Conservation (phyloP, 2,329 filamentous ascomycete species). For the Pseudofabraea citricarpa region DNA sequence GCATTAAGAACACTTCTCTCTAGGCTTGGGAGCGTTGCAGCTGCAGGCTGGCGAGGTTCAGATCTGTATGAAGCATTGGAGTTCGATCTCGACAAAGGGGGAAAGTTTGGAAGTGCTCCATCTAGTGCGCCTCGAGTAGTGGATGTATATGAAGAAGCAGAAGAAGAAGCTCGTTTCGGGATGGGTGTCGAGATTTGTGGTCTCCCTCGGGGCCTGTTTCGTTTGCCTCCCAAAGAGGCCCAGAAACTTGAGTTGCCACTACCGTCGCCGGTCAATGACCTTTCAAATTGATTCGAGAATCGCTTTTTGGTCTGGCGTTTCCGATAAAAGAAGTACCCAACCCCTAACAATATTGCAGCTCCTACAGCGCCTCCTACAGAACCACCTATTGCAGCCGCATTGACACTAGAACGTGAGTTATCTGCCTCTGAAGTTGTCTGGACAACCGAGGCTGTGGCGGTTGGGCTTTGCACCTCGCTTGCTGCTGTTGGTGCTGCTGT, state of each 20-base stretch:
- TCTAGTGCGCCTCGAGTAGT: neutral
- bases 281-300: neutral
- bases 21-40: neutral
- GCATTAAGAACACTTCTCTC: neutral
- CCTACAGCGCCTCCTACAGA: neutral
- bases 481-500: too few species aligned
- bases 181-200: neutral
- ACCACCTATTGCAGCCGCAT: neutral
- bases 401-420: too few species aligned
- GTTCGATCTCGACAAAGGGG: too few species aligned
- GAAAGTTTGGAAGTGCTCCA: too few species aligned
- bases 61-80: too few species aligned
- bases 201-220: neutral
- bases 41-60: too few species aligned
- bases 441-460: too few species aligned
- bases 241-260: neutral
- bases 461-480: neutral
- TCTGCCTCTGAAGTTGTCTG: too few species aligned
- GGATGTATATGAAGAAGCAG: neutral
- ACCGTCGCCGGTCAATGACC: neutral
- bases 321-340: neutral
- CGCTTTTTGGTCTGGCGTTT: neutral
- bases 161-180: neutral
- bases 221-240: neutral
- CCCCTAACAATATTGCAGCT: neutral